Base-by-base conservation (phyloP, 768 basidiomycete genomes). In the Suillus subalutaceus region DNA sequence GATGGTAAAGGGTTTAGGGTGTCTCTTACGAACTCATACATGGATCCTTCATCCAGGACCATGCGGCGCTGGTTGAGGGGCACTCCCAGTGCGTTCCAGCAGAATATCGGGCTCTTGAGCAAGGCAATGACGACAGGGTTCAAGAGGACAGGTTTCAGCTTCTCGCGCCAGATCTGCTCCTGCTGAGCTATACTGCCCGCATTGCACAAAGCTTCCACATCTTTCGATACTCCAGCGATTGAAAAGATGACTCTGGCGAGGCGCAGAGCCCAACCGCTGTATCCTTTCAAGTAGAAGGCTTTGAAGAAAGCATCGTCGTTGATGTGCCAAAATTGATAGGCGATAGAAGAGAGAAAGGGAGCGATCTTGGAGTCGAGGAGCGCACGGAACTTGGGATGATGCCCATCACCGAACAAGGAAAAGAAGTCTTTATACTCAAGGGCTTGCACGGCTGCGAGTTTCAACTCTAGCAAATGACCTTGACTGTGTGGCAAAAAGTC, bases 1-100 rank as follows among this genome's bases (percentile, higher is more conserved):
- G 79, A 78, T 9, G 80, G 75, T 13, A 87, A 71, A 7, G 85
- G 85, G 56, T 87, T 82, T 52, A 87, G 69, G 5, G 86, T 86
- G 40, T 87, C 82, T 43, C 78, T 72, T 55, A 88, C 80, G 65
- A 84, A 87, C 23, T 85, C 83, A 65, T 82, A 87, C 0, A 75
- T 62, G 26, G 78, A 73, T 26, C 85, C 85, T 65, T 86, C 86
- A 9, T 84, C 73, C 32, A 89, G 70, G 63, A 90, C 77, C 83
- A 88, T 87, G 65, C 80, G 79, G 67, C 88, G 82, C 77, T 92
- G 90, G 71, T 90, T 89, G 68, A 82, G 77, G 4, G 92, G 91
- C 5, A 93, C 92, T 18, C 91, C 92, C 30, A 93, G 78, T 0
- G 91, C 90, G 70, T 91, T 90, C 92, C 92, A 93, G 68, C 87